Base-by-base conservation (phyloP, 129 eudicot species). In the Centrapalus pauciflorus region DNA sequence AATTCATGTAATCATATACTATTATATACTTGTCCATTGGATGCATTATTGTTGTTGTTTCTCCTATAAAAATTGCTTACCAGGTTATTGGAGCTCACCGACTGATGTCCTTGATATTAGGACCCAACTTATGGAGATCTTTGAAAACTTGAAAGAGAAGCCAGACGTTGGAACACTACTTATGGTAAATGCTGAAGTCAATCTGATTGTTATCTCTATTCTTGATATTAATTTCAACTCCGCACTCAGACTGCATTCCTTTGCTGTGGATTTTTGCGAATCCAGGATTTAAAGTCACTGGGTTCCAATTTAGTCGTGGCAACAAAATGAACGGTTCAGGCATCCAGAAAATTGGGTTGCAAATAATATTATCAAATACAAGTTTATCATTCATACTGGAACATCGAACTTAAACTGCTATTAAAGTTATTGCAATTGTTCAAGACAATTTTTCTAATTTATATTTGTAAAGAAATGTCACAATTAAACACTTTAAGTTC, bases 131-230 rank as follows among this genome's bases (percentile, higher is more conserved):
- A 80, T 73, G 74, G 99, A 89, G 52, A 86, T 94, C 68, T 87
- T 94, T 69, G 79, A 76, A 72, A 82, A 66, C 82, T 63, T 84
- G 77, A 94, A 86, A 78, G 99, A 94, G 79, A 94, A 89, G 82
- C 90, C 95, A 33, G 99, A 94, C 57, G 95, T 94, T 66, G 97
- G 89, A 51, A 86, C 90, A 9, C 62, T 94, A 34, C 80, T 94
- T 75, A 74, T 75, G 76, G 99, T 94, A 89, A 84, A 79, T 74
- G 61, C 20, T 62, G n/a, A 55, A 52, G 48, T 27, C 58, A 23
- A 65, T 19, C 43, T 74, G 41, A 45, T 7, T 13, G 41, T 50
- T 51, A 49, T 61, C 37, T 61, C 24, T 61, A 33, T 49, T 33
- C 10, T 6, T 32, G 7, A 57, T 41, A 33, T 29, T 70, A 28